Base-by-base conservation (phyloP, 148 eudicot species). In the Rhododendron ferrugineum region DNA sequence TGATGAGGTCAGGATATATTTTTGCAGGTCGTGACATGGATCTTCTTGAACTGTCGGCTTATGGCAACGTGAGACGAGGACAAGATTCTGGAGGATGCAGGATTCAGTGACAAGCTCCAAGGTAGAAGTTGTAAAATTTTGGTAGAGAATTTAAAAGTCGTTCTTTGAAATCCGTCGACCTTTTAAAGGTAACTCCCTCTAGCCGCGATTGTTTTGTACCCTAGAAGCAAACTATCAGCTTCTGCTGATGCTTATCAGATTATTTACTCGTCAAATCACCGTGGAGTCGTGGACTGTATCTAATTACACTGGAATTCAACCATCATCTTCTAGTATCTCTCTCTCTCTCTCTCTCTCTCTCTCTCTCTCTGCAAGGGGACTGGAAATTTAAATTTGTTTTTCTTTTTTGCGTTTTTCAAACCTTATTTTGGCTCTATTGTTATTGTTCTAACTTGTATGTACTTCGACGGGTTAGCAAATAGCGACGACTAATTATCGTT, bases 21-120 rank as follows among this genome's bases (percentile, higher is more conserved):
- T 89, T 56, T 88, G 87, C 95, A 96, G 98, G 94, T 40, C 94
- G 96, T 22, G 98, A 96, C 80, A 96, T 93, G 98, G 98, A 96
- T 91, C 92, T 96, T 79, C 84, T 96, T 56, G 97, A 95, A 86
- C 85, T 92, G 73, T 94, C 98, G 6, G 96, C 98, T 11, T 97
- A 86, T 88, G 98, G 99, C 50, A 94, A 95, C 88, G 98, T 95
- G 49, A 98, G 94, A 11, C 94, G 91, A 62, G 99, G 89, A 26
- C 92, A 90, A 88, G 95, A 94, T 83, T 88, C 95, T 60, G 98
- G 98, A 52, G 99, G 99, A 84, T 97, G 99, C 82, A 92, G 85
- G 70, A 97, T 97, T 86, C 99, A 97, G 82, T 97, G 90, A 89
- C 30, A 13, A 73, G 14, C 40, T 56, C 5, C 32, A 44, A 20